Base-by-base conservation (phyloP, 768 basidiomycete genomes). In the Agrocybe chaxingu region DNA sequence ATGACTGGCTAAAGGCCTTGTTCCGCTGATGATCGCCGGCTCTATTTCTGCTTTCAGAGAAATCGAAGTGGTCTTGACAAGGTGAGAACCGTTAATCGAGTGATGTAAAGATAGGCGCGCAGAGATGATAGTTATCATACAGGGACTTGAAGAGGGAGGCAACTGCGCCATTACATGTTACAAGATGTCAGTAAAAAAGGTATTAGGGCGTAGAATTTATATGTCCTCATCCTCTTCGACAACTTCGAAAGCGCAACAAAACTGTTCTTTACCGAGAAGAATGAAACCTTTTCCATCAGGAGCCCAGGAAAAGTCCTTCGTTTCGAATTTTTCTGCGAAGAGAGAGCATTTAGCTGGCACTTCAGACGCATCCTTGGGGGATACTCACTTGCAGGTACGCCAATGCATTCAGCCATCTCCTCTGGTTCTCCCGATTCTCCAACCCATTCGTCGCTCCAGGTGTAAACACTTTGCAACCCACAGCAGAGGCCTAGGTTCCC, bases 341-440 rank as follows among this genome's bases (percentile, higher is more conserved):
- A 8, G 5, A 7, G 11, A 19, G 12, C 31, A 19, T 43, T 41
- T 6, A 5, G 44, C 13, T 18, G 33, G 4, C 31, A 34, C 12
- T 33, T 19, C n/a, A 5, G 42, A 46, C 11, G 45, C 8, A n/a
- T 42, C 43, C 12, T 16, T 8, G 13, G n/a, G 7, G 24, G 33
- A 39, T 5, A 80, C 90, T 69, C 62, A 89, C 89, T 81, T n/a
- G 87, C 80, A 32, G 94, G 94, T 3, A 97, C 81, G 6, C 90
- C 90, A 32, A 95, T 81, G 58, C 92, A 95, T 66, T 96, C 94
- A 2, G 92, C 91, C 69, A 92, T 86, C 60, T 92, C 92, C 60
- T 82, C 84, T 39, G 78, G 78, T 13, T 70, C 71, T 3, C 75
- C 78, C 4, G 66, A 72, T 40, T 82, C 82, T 29, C 74, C 76